Evolutionary conservation across 495 filamentous ascomycete species (phyloP).

Genomic region (Penicillium daleae): DNA sequence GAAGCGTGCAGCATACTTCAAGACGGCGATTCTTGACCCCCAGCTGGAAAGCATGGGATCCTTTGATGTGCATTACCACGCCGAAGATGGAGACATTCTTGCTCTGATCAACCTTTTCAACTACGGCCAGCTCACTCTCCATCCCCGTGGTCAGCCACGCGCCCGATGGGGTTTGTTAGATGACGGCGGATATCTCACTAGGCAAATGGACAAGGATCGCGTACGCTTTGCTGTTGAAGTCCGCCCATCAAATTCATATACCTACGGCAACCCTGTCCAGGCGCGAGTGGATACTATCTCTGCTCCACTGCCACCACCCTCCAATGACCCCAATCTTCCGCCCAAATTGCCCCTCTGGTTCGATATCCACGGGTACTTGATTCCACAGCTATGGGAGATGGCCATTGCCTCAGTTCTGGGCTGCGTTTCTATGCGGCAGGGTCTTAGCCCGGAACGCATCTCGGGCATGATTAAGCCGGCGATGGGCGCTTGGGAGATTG

Average conservation of each 20-base stretch:
- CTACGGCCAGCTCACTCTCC: constrained; percentile 57
- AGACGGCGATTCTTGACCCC: constrained; percentile 57
- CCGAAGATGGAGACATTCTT: constrained; percentile 68
- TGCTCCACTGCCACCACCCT: constrained; percentile 33
- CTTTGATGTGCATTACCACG: constrained; percentile 37
- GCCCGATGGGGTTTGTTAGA: constrained; percentile 74
- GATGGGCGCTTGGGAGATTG: constrained; percentile 70
- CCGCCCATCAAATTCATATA: constrained; percentile 57
- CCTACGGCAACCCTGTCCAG: constrained; percentile 60
- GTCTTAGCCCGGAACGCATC: constrained; percentile 55
- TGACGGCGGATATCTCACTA: constrained; percentile 72
- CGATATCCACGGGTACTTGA: constrained; percentile 70
- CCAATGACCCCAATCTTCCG: constrained; percentile 6
- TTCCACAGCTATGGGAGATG: constrained; percentile 65
- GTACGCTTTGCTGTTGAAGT: constrained; percentile 66
- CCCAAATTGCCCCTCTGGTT: constrained; percentile 74
- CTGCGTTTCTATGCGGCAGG: constrained; percentile 62
- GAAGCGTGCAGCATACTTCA: constrained; percentile 59
- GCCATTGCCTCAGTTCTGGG: constrained; percentile 61
- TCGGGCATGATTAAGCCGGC: constrained; percentile 59
- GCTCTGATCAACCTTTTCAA: constrained; percentile 71
- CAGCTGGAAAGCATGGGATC: constrained; percentile 46
- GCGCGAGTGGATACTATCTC: constrained; percentile 22
- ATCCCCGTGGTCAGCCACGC: constrained; percentile 59
- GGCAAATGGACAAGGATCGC: constrained; percentile 67